phyloP scores from a whole-genome alignment of 768 basidiomycete species.

The Tylopilus cervinicoccineus region DNA sequence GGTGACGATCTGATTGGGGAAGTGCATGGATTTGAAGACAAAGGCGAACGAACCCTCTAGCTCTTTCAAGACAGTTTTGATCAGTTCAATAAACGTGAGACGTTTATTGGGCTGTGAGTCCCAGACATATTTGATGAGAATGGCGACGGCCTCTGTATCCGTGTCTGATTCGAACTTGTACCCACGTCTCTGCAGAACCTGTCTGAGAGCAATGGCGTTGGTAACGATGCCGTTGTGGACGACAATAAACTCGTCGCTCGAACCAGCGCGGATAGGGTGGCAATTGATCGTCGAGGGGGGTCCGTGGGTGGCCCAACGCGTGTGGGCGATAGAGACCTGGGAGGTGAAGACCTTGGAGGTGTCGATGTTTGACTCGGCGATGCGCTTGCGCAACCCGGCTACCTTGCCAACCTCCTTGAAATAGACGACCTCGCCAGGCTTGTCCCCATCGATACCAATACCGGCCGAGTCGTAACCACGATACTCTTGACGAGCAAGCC shows the following conservation, averaged over 20 bases:
- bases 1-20: slow-evolving; percentile 92
- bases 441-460: slow-evolving; percentile 88
- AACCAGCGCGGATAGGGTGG: slow-evolving; percentile 89
- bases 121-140: slow-evolving; percentile 93
- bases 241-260: slow-evolving; percentile 77
- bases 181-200: slow-evolving; percentile 93
- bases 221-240: slow-evolving; percentile 99
- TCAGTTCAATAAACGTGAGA: slow-evolving; percentile 81
- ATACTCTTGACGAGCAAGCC: slow-evolving; percentile 94
- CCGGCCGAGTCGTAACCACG: slow-evolving; percentile 98
- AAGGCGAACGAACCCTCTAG: slow-evolving; percentile 99
- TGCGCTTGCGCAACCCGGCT: slow-evolving; percentile 84
- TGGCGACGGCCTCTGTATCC: slow-evolving; percentile 96
- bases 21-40: slow-evolving; percentile 96
- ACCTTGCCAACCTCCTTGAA: slow-evolving; percentile 99
- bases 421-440: slow-evolving; percentile 66
- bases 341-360: slow-evolving; percentile 73
- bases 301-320: slow-evolving; percentile 99
- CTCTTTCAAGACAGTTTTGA: slow-evolving; percentile 96
- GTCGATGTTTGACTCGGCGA: slow-evolving; percentile 66
- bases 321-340: slow-evolving; percentile 97
- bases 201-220: slow-evolving; percentile 82
- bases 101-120: slow-evolving; percentile 88
- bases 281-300: slow-evolving; percentile 85
- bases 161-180: slow-evolving; percentile 94